Evolutionary conservation across 2,329 filamentous ascomycete genomes (phyloP), one percentile per base, ranked within the genome.

Genomic region (Catunica adiposa): DNA sequence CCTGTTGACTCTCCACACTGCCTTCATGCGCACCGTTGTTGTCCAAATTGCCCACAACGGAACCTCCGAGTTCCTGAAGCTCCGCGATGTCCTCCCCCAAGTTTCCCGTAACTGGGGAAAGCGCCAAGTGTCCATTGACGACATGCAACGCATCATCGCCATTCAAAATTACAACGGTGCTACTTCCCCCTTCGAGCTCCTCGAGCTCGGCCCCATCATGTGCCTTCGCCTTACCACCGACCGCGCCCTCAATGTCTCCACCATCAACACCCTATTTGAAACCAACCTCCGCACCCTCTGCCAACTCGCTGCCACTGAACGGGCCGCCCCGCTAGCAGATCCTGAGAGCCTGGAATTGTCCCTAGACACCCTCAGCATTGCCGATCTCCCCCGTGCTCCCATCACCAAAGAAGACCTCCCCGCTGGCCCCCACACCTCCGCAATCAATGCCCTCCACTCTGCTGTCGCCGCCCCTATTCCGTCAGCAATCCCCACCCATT

Each of bases 101-200:
- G 72, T 86, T 42, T 78, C 83, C 11, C 76, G 79, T 60, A 71
- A 82, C 38, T 89, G 84, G 84, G 82, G 83, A 58, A 87, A 84
- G 68, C 75, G 83, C 31, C 73, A 74, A 56, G 82, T 88, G 15
- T 76, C 73, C 0, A 68, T 77, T 0, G 77, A 80, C 42, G 84
- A 89, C 62, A 70, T 89, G 51, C 79, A 79, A 59, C 73, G 78
- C 59, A 77, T 82, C 60, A 67, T 89, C 22, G 83, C 82, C 51
- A 68, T 88, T n/a, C 73, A 82, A 62, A 69, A 42, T 7, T 47
- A 55, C 47, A 58, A 58, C 40, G 56, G 53, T 37, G 54, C 58
- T 5, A 47, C 60, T 34, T 66, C 68, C 1, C 71, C 70, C 2
- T 73, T 74, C 59, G 69, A 70, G 55, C 63, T 78, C 8, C 66